These are phyloP conservation scores for Mycena filopes DNA, from an alignment of 768 basidiomycete species.

Conservation along the genomic window DNA sequence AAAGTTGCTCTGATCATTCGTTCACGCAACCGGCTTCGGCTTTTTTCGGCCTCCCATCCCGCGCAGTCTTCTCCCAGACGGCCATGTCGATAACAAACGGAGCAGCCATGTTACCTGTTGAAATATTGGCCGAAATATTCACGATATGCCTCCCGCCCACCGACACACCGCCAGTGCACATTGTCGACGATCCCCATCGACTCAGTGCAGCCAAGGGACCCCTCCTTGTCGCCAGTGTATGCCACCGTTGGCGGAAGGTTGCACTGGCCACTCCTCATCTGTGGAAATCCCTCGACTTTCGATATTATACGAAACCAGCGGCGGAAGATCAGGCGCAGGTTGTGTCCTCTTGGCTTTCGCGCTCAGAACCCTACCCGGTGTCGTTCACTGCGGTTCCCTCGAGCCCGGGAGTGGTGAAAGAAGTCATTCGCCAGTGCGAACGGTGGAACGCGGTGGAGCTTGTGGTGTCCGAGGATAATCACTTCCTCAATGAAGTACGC, in stretches of 20 bases:
- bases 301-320: too few relatives aligned
- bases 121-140: constrained; percentile 13
- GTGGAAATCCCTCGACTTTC: background rate
- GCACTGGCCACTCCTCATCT: background rate
- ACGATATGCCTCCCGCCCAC: background rate
- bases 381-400: background rate
- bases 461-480: background rate
- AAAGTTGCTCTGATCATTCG: too few relatives aligned
- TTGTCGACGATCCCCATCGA: background rate
- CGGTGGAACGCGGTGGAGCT: constrained; percentile 12
- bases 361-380: background rate
- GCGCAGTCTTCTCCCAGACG: too few relatives aligned
- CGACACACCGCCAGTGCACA: background rate
- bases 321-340: too few relatives aligned
- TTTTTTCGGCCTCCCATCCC: too few relatives aligned
- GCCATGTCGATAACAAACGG: too few relatives aligned
- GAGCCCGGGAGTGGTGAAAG: background rate
- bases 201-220: background rate
- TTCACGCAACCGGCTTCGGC: too few relatives aligned
- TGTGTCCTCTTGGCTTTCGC: background rate
- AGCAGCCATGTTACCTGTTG: background rate
- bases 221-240: background rate
- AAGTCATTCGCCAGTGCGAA: constrained; percentile 13
- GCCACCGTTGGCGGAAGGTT: constrained; percentile 7
- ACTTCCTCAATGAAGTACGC: background rate